Conservation (phyloP, 495 filamentous ascomycete species). For the Neurospora sp. region DNA sequence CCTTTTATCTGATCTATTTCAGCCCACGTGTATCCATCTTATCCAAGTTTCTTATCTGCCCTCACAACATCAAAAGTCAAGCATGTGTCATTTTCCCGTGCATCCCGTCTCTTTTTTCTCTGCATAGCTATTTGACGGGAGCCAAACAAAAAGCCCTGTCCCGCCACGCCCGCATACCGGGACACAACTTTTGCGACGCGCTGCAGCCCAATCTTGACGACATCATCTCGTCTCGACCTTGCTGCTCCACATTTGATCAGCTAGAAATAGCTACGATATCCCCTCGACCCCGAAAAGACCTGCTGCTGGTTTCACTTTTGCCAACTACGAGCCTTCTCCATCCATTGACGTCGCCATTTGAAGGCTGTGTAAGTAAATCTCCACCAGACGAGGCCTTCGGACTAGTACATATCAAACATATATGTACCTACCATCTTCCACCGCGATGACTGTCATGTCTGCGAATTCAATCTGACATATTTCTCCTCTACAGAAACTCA, state of each 20-base stretch:
- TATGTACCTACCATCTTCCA: not conserved
- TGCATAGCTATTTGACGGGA: not conserved
- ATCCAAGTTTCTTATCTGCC: not conserved
- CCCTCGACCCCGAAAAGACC: not conserved
- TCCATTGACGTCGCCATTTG: not conserved
- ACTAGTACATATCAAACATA: not conserved
- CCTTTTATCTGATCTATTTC: not conserved
- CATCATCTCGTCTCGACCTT: not conserved
- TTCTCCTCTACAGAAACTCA: not conserved
- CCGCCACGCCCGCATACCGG: not conserved
- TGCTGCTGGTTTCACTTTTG: not conserved
- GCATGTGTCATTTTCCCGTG: not conserved
- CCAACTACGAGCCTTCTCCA: not conserved
- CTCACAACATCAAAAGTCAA: not conserved
- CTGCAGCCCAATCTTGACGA: not conserved
- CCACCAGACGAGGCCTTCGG: not conserved
- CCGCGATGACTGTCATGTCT: not conserved
- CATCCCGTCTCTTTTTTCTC: not conserved
- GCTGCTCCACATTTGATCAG: not conserved
- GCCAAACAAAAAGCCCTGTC: not conserved
- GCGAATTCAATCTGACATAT: not conserved
- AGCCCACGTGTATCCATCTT: not conserved
- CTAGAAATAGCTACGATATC: not conserved
- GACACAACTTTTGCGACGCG: not conserved
- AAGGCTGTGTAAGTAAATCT: not conserved